phyloP scores from a whole-genome alignment of 2,329 filamentous ascomycete genomes.

The Paecilomyces dactylethromorphus region DNA sequence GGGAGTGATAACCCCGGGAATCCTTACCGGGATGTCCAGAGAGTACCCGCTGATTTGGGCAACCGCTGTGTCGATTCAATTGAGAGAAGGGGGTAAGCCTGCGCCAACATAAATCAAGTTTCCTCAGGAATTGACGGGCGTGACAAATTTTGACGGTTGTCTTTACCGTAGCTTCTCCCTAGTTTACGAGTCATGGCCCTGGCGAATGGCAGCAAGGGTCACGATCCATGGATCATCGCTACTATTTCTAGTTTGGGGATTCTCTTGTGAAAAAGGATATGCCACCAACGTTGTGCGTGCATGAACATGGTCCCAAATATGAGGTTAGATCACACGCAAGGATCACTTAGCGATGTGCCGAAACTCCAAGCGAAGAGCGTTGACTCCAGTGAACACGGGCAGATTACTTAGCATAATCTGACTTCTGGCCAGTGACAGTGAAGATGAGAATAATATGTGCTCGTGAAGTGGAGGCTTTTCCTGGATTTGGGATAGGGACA shows the following conservation, averaged over 20 bases:
- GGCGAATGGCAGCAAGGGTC: neutral
- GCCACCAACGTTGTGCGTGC: neutral
- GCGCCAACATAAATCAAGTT: neutral
- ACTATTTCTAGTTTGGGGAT: neutral
- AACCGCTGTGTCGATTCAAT: neutral
- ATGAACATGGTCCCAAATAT: neutral
- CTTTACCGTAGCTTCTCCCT: neutral
- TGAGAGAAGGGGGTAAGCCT: neutral
- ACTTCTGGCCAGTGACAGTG: neutral
- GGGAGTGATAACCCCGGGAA: neutral
- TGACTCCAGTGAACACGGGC: neutral
- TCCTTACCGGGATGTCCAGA: neutral
- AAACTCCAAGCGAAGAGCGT: neutral
- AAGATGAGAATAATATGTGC: neutral
- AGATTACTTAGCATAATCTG: neutral
- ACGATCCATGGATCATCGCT: neutral
- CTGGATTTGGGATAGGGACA: neutral
- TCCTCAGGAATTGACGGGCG: neutral
- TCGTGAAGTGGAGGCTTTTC: neutral
- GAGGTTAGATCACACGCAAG: neutral
- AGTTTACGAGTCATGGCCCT: neutral
- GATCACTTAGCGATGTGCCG: neutral
- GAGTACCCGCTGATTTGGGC: neutral
- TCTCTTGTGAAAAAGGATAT: neutral
- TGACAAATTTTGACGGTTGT: neutral